These are phyloP conservation scores for Fonsecaea monophora DNA, from an alignment of 2,329 filamentous ascomycete genomes.

Conservation along the genomic window DNA sequence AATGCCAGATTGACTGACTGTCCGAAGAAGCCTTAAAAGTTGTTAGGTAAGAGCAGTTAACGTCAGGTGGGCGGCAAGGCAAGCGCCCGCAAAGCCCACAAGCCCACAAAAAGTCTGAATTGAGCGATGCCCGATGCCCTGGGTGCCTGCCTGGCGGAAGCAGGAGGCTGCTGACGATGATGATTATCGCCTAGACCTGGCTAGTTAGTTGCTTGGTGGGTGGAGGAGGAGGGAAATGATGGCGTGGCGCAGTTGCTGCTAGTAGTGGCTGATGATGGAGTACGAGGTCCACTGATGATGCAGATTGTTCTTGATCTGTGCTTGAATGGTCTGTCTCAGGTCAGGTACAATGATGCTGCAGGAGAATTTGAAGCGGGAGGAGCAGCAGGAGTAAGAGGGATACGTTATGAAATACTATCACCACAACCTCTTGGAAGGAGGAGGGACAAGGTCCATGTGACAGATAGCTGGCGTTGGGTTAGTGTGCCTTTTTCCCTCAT, in stretches of 20 bases:
- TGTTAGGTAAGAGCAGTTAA: slow-evolving; percentile 20
- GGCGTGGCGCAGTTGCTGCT: slow-evolving; percentile 28
- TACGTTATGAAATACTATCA: slow-evolving; percentile 4
- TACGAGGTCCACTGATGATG: slow-evolving; percentile 17
- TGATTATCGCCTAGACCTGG: slow-evolving; percentile 12
- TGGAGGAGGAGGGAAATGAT: slow-evolving; percentile 7
- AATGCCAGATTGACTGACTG: slow-evolving; percentile 36
- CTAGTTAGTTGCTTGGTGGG: background rate
- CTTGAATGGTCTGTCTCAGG: background rate
- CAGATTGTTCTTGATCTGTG: background rate
- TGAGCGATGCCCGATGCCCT: slow-evolving; percentile 11
- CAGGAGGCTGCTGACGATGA: slow-evolving; percentile 20
- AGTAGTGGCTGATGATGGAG: slow-evolving; percentile 20
- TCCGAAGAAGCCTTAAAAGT: slow-evolving; percentile 26
- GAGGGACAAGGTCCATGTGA: slow-evolving; percentile 20
- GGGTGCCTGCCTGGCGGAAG: slow-evolving; percentile 11
- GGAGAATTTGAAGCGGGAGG: background rate
- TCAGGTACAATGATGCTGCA: background rate
- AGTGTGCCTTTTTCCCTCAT: background rate
- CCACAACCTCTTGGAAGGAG: background rate
- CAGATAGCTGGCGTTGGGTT: background rate
- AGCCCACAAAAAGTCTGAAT: slow-evolving; percentile 10
- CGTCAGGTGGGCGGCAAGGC: slow-evolving; percentile 27
- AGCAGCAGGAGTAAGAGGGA: background rate
- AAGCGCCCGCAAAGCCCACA: slow-evolving; percentile 12